Conservation (phyloP, 345 rosid species). For the Erysimum cheiranthoides region DNA sequence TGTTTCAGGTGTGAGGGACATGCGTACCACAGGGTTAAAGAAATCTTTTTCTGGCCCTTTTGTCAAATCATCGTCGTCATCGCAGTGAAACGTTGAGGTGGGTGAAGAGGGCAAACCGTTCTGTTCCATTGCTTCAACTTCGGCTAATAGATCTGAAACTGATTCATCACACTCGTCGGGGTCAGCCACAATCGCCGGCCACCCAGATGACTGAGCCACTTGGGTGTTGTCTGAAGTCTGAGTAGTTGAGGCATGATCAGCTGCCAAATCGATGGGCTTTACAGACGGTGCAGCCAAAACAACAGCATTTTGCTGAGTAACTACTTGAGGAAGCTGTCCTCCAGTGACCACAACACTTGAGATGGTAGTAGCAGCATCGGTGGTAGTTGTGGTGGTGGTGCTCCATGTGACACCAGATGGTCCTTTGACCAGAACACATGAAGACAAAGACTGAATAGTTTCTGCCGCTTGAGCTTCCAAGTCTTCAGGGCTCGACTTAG, state of each 20-base stretch:
- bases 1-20: constrained; percentile 52
- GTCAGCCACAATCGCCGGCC: constrained; percentile 76
- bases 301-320: constrained; percentile 60
- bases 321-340: constrained; percentile 59
- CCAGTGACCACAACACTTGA: constrained; percentile 68
- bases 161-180: constrained; percentile 87
- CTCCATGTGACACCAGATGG: constrained; percentile 76
- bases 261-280: constrained; percentile 53
- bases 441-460: constrained; percentile 57
- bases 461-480: constrained; percentile 53
- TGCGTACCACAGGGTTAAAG: constrained; percentile 69
- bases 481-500: constrained; percentile 57
- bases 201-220: constrained; percentile 59
- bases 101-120: constrained; percentile 77
- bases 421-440: constrained; percentile 58
- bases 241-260: constrained; percentile 60
- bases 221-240: constrained; percentile 68
- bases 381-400: constrained; percentile 64
- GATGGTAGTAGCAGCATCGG: constrained; percentile 55
- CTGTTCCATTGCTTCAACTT: constrained; percentile 98
- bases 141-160: constrained; percentile 98
- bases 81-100: constrained; percentile 53
- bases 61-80: constrained; percentile 59
- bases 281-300: constrained; percentile 57
- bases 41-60: constrained; percentile 74